phyloP scores from a whole-genome alignment of 1,284 basidiomycete species.

The Fistulina hepatica region DNA sequence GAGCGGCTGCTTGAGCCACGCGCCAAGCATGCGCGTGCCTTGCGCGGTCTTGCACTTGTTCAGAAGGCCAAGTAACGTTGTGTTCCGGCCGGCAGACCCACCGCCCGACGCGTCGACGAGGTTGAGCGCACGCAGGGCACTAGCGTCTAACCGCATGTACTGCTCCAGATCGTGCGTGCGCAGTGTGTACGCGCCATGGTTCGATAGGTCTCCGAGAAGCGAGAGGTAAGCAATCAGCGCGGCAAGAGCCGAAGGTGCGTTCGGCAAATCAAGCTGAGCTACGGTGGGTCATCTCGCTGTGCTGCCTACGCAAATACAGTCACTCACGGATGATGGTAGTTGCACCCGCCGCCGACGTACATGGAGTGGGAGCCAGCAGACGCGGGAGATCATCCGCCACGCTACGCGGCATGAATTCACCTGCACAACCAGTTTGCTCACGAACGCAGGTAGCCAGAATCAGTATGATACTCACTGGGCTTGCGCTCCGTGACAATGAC shows the following conservation, averaged over 20 bases:
- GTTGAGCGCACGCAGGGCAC: constrained; percentile 85
- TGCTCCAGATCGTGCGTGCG: constrained; percentile 86
- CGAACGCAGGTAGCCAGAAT: background rate
- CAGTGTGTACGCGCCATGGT: constrained; percentile 76
- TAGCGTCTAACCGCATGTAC: constrained; percentile 94
- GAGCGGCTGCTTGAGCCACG: constrained; percentile 96
- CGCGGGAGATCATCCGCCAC: constrained; percentile 81
- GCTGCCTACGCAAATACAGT: background rate
- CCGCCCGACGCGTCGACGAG: constrained; percentile 68
- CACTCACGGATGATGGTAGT: constrained; percentile 36
- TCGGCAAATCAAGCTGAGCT: constrained; percentile 76
- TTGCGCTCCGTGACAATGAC: constrained; percentile 87
- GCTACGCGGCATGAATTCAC: constrained; percentile 76
- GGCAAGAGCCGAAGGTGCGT: constrained; percentile 70
- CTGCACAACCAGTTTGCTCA: constrained; percentile 27
- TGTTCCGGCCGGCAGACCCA: constrained; percentile 56
- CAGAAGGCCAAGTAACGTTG: constrained; percentile 80
- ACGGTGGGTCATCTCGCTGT: background rate
- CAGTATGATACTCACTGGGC: constrained; percentile 44
- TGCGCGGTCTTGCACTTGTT: constrained; percentile 97
- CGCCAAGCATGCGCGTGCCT: constrained; percentile 81
- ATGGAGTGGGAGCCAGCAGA: constrained; percentile 41
- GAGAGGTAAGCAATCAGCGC: constrained; percentile 80
- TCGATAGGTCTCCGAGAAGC: constrained; percentile 73
- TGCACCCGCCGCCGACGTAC: constrained; percentile 35